Base-by-base conservation (phyloP, 768 basidiomycete species). In the Cubamyces sp. region DNA sequence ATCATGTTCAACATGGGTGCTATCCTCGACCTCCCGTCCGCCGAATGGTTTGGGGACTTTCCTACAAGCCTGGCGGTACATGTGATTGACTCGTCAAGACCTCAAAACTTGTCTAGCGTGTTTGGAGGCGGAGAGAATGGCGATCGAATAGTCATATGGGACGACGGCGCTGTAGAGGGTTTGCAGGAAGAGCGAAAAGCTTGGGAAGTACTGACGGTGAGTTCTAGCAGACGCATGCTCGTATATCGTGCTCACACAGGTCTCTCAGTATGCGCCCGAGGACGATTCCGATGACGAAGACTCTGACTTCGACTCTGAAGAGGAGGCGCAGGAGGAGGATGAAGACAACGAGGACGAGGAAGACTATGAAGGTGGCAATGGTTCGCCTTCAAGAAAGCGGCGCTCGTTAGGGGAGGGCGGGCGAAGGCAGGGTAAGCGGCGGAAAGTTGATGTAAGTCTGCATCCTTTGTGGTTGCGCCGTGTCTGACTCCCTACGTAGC, bases 1-100 rank as follows among this genome's bases (percentile, higher is more conserved):
- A 86, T 99, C 51, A 82, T 99, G 46, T 76, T 99, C 51, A 96
- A 96, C 67, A 91, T 99, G 79, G 97, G 97, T 42, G 87, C 89
- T 1, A 85, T 95, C 48, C 82, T 92, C 37, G 94, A 97, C 64
- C 82, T 99, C 5, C 83, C 92, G 9, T 83, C 87, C 5, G 70
- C 80, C 2, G 81, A 82, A 46, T 90, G 90, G 88, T 90, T 94
- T 70, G 92, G 92, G 52, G 85, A 85, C 41, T 90, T 92, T 68
- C 74, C 78, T 50, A 67, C 78, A 4, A 77, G 79, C 23, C 79
- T 93, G 56, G 86, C 82, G 2, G 83, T 98, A 43, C 97, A 99
- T 77, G 87, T 98, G 68, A 92, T 99, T 76, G 97, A 99, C 75
- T 94, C 96, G 3, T 85, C 88, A 19, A 84, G 97, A 54, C 97